Evolutionary conservation across 768 basidiomycete genomes (phyloP).

Genomic region (Collybiopsis luxurians): DNA sequence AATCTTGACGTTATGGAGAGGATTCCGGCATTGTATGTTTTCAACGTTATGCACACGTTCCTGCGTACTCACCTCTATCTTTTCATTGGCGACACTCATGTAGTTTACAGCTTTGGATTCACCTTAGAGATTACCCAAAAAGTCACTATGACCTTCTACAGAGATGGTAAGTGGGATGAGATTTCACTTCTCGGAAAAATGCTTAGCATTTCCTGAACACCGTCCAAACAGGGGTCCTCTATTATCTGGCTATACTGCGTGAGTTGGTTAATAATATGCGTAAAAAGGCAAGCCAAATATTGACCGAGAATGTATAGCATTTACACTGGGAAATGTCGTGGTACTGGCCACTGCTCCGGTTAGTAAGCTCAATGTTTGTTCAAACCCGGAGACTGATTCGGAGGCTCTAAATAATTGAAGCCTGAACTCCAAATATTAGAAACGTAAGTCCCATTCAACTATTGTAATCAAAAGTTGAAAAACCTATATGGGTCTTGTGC

Average conservation of each 20-base stretch:
- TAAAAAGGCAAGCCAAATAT: too few relatives aligned
- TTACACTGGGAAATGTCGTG: not conserved
- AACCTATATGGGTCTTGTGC: not conserved
- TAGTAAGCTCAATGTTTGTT: not conserved
- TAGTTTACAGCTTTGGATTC: not conserved
- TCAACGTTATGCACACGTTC: not conserved
- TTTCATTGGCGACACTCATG: not conserved
- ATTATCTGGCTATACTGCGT: not conserved
- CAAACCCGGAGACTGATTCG: too few relatives aligned
- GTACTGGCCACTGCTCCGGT: not conserved
- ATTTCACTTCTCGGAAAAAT: too few relatives aligned
- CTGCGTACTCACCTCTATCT: not conserved
- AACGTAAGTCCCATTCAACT: not conserved
- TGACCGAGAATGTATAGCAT: not conserved
- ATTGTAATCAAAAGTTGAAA: too few relatives aligned
- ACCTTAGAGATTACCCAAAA: not conserved
- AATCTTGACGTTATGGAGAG: not conserved
- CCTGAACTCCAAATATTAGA: not conserved
- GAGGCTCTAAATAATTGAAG: too few relatives aligned
- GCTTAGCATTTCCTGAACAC: not conserved
- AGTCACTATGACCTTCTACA: not conserved
- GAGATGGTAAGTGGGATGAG: not conserved
- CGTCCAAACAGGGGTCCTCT: not conserved
- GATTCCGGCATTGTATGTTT: not conserved
- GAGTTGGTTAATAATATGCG: not conserved